phyloP scores from a whole-genome alignment of 768 basidiomycete genomes.

The Hericium rajendrae region DNA sequence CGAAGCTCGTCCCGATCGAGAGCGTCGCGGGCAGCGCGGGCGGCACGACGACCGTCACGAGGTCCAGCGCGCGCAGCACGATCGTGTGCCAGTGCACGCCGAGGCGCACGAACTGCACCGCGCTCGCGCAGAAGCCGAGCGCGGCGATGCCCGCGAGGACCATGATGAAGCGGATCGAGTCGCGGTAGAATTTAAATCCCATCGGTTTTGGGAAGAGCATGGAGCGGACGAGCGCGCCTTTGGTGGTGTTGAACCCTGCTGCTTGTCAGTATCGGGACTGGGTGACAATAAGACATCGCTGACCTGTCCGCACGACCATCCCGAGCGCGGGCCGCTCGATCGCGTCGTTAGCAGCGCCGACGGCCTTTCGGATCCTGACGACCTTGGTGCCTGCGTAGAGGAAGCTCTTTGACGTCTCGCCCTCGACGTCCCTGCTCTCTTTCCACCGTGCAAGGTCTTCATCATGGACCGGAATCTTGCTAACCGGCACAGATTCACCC shows the following conservation, averaged over 20 bases:
- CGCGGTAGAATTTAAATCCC: constrained; percentile 97
- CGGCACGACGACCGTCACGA: constrained; percentile 95
- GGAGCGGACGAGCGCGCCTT: constrained; percentile 89
- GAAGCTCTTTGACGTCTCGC: constrained; percentile 72
- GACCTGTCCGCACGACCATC: constrained; percentile 80
- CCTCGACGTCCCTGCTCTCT: constrained; percentile 45
- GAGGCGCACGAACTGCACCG: constrained; percentile 84
- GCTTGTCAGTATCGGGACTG: constrained; percentile 2
- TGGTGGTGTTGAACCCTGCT: constrained; percentile 92
- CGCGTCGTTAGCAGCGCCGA: constrained; percentile 37
- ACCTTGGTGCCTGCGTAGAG: constrained; percentile 87
- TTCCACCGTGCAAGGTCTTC: constrained; percentile 66
- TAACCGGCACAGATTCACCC: constrained; percentile 95
- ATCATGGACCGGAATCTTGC: constrained; percentile 79
- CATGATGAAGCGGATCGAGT: constrained; percentile 82
- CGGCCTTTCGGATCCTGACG: constrained; percentile 68
- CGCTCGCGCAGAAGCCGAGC: constrained; percentile 85
- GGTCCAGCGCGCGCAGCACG: constrained; percentile 81
- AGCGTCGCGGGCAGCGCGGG: constrained; percentile 95
- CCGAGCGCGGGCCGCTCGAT: constrained; percentile 59
- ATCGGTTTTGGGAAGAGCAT: constrained; percentile 99
- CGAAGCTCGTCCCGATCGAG: constrained; percentile 95
- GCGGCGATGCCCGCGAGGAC: constrained; percentile 89
- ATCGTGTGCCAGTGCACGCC: constrained; percentile 88
- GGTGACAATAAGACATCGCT: no score